phyloP scores from a whole-genome alignment of 2,329 filamentous ascomycete species.

The Xylariomycetidae sp. region DNA sequence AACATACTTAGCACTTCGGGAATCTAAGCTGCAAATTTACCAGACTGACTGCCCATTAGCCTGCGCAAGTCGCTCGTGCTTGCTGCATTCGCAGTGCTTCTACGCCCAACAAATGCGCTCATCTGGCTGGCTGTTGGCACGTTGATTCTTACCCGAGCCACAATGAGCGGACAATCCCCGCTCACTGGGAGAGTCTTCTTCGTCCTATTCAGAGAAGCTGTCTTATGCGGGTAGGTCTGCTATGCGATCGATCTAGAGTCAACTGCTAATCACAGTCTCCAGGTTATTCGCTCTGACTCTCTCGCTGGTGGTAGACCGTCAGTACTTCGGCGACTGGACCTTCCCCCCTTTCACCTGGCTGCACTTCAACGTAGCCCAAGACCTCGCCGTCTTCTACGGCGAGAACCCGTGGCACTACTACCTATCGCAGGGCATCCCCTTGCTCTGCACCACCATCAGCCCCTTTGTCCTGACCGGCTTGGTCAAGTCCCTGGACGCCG shows the following conservation, averaged over 20 bases:
- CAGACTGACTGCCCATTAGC: constrained; percentile 25
- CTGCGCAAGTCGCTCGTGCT: constrained; percentile 62
- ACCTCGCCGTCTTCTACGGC: constrained; percentile 88
- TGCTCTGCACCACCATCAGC: constrained; percentile 76
- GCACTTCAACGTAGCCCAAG: constrained; percentile 84
- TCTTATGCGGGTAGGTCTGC: constrained; percentile 50
- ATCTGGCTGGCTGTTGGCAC: constrained; percentile 70
- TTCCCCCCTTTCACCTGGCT: constrained; percentile 85
- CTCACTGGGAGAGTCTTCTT: constrained; percentile 37
- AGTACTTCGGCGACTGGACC: constrained; percentile 80
- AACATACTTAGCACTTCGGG: no score
- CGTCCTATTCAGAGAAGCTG: constrained; percentile 55
- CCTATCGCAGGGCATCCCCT: constrained; percentile 78
- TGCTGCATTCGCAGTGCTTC: constrained; percentile 74
- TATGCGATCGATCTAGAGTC: not conserved
- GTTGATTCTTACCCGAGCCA: constrained; percentile 41
- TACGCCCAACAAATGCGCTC: constrained; percentile 83
- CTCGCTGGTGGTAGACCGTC: constrained; percentile 63
- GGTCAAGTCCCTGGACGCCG: constrained; percentile 39
- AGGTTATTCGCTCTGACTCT: constrained; percentile 51
- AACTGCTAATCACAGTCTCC: not conserved
- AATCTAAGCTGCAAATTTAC: no score
- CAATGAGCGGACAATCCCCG: constrained; percentile 33
- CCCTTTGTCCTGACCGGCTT: constrained; percentile 68
- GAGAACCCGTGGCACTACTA: constrained; percentile 91